Evolutionary conservation across 495 filamentous ascomycete genomes (phyloP), one percentile per base, ranked within the genome.

Genomic region (Aspergillus cristatus): DNA sequence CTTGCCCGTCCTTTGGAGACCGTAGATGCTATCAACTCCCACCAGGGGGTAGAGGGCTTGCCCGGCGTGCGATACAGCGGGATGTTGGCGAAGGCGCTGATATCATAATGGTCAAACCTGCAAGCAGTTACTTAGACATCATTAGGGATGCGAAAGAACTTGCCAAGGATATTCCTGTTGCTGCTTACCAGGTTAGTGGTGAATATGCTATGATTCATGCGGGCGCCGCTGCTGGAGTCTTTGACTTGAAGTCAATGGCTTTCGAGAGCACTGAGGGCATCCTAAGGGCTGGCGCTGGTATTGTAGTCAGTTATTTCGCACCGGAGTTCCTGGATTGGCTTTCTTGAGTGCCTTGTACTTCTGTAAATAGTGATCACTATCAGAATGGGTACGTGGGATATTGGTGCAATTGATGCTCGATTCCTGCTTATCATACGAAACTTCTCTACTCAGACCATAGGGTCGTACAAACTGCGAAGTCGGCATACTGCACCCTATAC

Each of bases 181-280:
- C 89, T 3, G 89, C 91, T 14, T 98, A 98, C 54, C 91, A 98
- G 57, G 91, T 98, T 33, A 88, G 82, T 55, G 91, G 91, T 41
- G 91, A 98, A 64, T 98, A 81, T 58, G 89, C 91, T 28, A 98
- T 97, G 93, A 94, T 98, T 33, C 86, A 94, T 53, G 91, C 91
- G 3, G 91, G 72, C 25, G 91, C 93, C 14, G 91, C 93, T 60
- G 89, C 91, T 7, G 91, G 91, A 0, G 91, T 98, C n/a, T 98
- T 97, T 55, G 89, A 94, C 58, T 65, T 98, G 55, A 93, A 88
- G 63, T 71, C 82, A 2, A 96, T 96, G 86, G 93, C 85, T 0
- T 90, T 93, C 53, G 91, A 98, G 60, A 80, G 82, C 41, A 87
- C 87, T 0, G 83, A 97, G 53, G 84, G 90, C 1, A 97, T 98